Evolutionary conservation across 169 alveolate genomes (phyloP), one percentile per base, ranked within the genome.

Genomic region (Plasmodium adleri): DNA sequence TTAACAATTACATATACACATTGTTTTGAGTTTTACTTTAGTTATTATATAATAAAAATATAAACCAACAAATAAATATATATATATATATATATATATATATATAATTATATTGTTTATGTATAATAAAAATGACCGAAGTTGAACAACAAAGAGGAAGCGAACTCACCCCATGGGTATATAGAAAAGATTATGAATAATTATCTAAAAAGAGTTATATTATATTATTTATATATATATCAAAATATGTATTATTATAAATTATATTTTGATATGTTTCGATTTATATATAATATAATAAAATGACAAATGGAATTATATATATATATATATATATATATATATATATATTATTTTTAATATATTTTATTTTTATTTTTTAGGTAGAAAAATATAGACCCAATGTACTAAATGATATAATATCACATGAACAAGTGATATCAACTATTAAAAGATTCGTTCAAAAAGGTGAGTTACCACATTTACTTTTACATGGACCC

Each of bases 341-440:
- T 54, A 54, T 52, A 32, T 52, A 49, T 70, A 28, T 63, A 91
- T 52, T 64, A 12, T 56, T 74, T 63, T 45, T 67, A 39, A 13
- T 66, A 28, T 66, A 24, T 71, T 49, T 60, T 43, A 32, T 70
- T 45, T 73, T 45, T 60, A 67, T 22, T 50, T 88, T 75, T 72
- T 88, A 95, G 99, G 98, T 98, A 74, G 99, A 98, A 93, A 98
- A 98, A 88, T 98, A 98, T 88, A 94, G 99, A 24, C 99, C 99
- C 17, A 94, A 94, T 72, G 94, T 97, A 9, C 85, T 98, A 6
- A 95, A 93, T 67, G 99, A 98, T 88, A 96, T 98, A 50, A 96
- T 97, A 32, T 98, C 99, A 9, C 99, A 99, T 86, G 96, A 94
- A 17, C 97, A 97, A 92, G 97, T 98, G 63, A 96, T 98, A 72